phyloP scores from a whole-genome alignment of 2,329 filamentous ascomycete species.

The Penicillium sp. region DNA sequence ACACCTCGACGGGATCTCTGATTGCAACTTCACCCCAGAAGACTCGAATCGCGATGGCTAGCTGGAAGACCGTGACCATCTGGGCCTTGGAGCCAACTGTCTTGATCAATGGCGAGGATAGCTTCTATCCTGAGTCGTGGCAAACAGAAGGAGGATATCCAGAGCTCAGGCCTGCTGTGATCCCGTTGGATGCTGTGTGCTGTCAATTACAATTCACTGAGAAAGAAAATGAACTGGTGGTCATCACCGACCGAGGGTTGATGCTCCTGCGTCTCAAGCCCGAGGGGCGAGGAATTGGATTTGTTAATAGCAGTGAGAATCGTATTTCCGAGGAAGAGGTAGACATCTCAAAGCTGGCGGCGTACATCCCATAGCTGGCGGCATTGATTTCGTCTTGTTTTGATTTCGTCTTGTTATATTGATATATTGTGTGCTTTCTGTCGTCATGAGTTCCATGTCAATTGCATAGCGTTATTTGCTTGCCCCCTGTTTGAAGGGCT shows the following conservation, averaged over 20 bases:
- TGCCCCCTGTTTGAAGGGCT: neutral
- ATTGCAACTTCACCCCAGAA: constrained; percentile 37
- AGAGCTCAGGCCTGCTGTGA: constrained; percentile 34
- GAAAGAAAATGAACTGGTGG: constrained; percentile 40
- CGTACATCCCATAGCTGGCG: neutral
- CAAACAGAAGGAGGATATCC: constrained; percentile 21
- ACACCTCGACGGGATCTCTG: constrained; percentile 39
- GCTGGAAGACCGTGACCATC: constrained; percentile 44
- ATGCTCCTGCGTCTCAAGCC: constrained; percentile 38
- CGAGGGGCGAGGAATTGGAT: neutral
- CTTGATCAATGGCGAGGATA: constrained; percentile 30
- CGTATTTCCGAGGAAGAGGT: neutral
- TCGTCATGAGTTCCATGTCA: neutral
- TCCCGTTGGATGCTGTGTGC: constrained; percentile 40
- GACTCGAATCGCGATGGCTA: constrained; percentile 43
- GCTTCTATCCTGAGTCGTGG: constrained; percentile 36
- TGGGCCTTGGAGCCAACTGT: constrained; percentile 42
- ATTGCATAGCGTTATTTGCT: neutral
- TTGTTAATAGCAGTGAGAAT: neutral
- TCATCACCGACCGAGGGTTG: constrained; percentile 44
- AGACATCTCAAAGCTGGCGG: neutral
- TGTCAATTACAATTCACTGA: constrained; percentile 37
- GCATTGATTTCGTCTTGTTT: neutral
- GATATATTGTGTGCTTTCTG: neutral
- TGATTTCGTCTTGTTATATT: neutral